Evolutionary conservation across 2,329 filamentous ascomycete genomes (phyloP), one percentile per base, ranked within the genome.

Genomic region (Fusarium sublunatum): DNA sequence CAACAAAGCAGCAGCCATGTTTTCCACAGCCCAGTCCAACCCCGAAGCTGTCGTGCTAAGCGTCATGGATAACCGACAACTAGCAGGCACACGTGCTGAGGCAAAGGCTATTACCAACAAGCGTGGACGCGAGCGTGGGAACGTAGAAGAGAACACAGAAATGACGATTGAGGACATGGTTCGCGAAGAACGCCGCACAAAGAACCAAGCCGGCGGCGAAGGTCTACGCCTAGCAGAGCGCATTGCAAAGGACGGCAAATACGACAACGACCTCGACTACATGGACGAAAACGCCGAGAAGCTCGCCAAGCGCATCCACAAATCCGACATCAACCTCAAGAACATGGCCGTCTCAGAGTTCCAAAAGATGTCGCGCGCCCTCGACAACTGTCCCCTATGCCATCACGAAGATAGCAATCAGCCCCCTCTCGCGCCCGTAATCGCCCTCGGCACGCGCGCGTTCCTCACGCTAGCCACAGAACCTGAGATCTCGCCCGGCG

Each of bases 131-230:
- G 93, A 97, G 75, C 88, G 93, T 50, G 95, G 94, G 1, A 83
- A 88, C 7, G 91, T 99, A 6, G 87, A 91, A 68, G 92, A 95
- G 65, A 98, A 98, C 72, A 91, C 96, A 49, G 93, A 98, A 70
- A 98, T 99, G 93, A 89, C 83, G 28, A 91, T 99, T 58, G 93
- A 96, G 50, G 95, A 99, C 75, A 99, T 99, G 95, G 88, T 99
- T 15, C 88, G 92, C 26, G 93, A 98, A 76, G 95, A 99, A 77
- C 88, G 92, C 32, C 89, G 94, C 51, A 97, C 92, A 5, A 89
- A 88, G 56, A 89, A 89, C 13, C 88, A 92, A 71, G 81, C 82
- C 5, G 92, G 91, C 38, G 92, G 92, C 49, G 93, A 97, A 73
- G 91, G 91, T 1, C 82, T 88, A 68, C 87, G 91, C 5, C 85